Base-by-base conservation (phyloP, 2,329 filamentous ascomycete species). In the Trichoderma brevicompactum region DNA sequence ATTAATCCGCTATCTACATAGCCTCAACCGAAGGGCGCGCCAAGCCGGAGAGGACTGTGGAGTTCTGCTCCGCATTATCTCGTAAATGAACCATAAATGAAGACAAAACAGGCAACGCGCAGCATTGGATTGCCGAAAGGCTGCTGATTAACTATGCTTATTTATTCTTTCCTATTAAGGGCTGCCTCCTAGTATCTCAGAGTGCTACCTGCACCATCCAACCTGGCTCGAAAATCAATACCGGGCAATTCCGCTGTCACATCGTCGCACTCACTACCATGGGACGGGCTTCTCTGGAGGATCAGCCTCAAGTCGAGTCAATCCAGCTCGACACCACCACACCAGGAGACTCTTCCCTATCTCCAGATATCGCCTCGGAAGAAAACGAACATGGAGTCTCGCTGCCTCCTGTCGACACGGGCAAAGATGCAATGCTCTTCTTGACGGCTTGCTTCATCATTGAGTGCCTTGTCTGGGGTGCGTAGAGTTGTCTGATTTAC, bases 381-480 rank as follows among this genome's bases (percentile, higher is more conserved):
- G 54, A 28, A 28, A 28, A 38, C 9, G 53, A 60, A 36, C 69
- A 69, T 19, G 71, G 69, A 41, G 70, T 70, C 34, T 73, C 65
- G 23, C 64, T 77, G 8, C 73, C 75, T 10, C 73, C 71, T 0
- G 75, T 75, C 4, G 75, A 77, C 48, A 66, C 72, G 0, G 75
- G 75, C 1, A 76, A 74, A 64, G 71, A 77, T 64, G 75, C 75
- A 0, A 77, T 74, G 74, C 61, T 77, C 3, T 77, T 77, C 53
- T 62, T 77, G 7, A 68, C 70, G 0, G 74, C 75, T 9, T 71
- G 73, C 19, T 76, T 75, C 56, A 70, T 72, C 28, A 65, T 76
- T n/a, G 75, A 77, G 55, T 74, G 74, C 8, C 58, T 77, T 15
- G 75, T 74, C 1, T 77, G 76, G 75, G 75, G 75, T 75, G 56